Conservation (phyloP, 805 yeast genomes). For the Teunomyces gatunensis region DNA sequence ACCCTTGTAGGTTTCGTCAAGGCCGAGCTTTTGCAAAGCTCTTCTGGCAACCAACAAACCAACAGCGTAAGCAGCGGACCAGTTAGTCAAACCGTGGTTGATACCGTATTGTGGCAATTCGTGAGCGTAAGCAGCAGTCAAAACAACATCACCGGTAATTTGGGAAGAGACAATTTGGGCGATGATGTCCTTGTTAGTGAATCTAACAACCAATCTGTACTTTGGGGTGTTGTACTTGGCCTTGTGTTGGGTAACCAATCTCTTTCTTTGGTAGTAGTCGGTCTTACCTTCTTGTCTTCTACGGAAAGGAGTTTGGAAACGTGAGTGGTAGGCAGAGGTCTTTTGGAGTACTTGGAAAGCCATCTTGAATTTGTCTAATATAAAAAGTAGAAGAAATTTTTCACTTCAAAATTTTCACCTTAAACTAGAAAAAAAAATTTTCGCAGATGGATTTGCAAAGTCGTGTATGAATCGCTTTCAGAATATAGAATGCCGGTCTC, state of each 20-base stretch:
- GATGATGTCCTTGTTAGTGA: constrained; percentile 99
- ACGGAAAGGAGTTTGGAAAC: constrained; percentile 99
- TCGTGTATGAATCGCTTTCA: neutral
- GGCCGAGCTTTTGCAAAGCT: constrained; percentile 94
- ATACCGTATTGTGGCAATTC: constrained; percentile 98
- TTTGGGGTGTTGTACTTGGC: constrained; percentile 99
- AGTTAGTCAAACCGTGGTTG: constrained; percentile 98
- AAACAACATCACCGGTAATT: constrained; percentile 93
- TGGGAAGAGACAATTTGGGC: constrained; percentile 96
- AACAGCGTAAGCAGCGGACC: constrained; percentile 99
- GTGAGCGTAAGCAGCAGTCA: constrained; percentile 97
- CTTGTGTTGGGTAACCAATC: constrained; percentile 99
- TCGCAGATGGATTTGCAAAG: neutral
- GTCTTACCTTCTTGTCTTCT: constrained; percentile 99
- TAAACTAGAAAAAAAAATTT: neutral
- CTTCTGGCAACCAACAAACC: constrained; percentile 99
- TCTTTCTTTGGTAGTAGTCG: constrained; percentile 99
- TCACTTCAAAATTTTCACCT: constrained; percentile 3
- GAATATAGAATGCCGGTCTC: neutral
- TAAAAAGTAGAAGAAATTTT: constrained; percentile 2
- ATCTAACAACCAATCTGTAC: constrained; percentile 99
- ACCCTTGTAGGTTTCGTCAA: constrained; percentile 97
- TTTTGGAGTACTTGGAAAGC: constrained; percentile 70
- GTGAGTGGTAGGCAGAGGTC: constrained; percentile 94
- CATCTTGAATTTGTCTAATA: constrained; percentile 48